Evolutionary conservation across 2,329 filamentous ascomycete species (phyloP).

Genomic region (Apiospora phragmitis): DNA sequence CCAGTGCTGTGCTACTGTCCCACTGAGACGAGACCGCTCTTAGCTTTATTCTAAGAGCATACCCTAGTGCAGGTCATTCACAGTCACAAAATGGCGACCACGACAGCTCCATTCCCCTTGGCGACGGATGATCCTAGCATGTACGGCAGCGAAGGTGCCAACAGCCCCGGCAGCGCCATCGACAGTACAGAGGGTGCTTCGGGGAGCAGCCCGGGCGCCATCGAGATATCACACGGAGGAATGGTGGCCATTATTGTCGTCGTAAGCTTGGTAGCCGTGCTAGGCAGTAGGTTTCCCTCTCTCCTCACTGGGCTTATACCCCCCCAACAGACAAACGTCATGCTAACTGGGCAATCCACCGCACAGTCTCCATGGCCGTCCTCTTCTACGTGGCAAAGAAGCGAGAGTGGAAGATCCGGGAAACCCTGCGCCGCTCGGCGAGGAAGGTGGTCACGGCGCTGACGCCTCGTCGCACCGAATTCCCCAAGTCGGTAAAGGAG

Average conservation of each 20-base stretch:
- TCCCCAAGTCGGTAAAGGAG: slow-evolving; percentile 58
- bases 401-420: slow-evolving; percentile 77
- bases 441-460: slow-evolving; percentile 61
- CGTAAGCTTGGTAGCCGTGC: slow-evolving; percentile 64
- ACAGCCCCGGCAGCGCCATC: slow-evolving; percentile 39
- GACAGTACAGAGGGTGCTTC: slow-evolving; percentile 61
- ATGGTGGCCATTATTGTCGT: slow-evolving; percentile 75
- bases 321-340: slow-evolving; percentile 15
- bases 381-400: slow-evolving; percentile 84
- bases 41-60: not conserved
- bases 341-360: slow-evolving; percentile 15
- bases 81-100: slow-evolving; percentile 38
- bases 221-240: slow-evolving; percentile 67
- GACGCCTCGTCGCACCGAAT: slow-evolving; percentile 62
- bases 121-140: slow-evolving; percentile 41
- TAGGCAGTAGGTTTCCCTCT: slow-evolving; percentile 60
- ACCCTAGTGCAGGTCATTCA: slow-evolving; percentile 24
- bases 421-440: slow-evolving; percentile 69
- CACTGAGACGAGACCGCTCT: not conserved
- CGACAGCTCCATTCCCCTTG: slow-evolving; percentile 41
- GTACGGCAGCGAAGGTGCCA: slow-evolving; percentile 33
- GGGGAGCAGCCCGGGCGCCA: slow-evolving; percentile 59
- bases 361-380: slow-evolving; percentile 63
- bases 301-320: not conserved
- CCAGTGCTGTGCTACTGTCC: slow-evolving; percentile 10